Evolutionary conservation across 805 yeast species (phyloP), one percentile per base, ranked within the genome.

Genomic region (Saturnispora bothae): DNA sequence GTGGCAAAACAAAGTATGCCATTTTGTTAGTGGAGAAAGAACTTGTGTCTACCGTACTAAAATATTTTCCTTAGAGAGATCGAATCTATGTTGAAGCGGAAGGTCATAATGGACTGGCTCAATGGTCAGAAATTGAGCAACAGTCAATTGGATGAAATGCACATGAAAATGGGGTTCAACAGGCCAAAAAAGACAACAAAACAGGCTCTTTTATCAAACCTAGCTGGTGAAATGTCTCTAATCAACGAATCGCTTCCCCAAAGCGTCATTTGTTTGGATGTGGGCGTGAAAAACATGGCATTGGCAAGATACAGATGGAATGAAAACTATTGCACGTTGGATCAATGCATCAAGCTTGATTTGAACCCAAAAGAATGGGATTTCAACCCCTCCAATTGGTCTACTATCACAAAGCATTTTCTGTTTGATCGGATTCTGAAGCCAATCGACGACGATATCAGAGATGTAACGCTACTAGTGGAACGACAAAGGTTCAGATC

Each of bases 401-500:
- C 59, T 9, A 19, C 36, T 5, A 47, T 60, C 4, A 36, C 56
- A 38, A 10, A 31, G 49, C 27, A 43, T 48, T 13, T 52, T 43
- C 25, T 44, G 43, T 4, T 41, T 49, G 28, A 48, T 54, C 30
- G 25, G 46, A 43, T 38, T 19, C 12, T 37, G 16, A 29, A 27
- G 4, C 28, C 33, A 8, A 31, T 20, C 15, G 26, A 31, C 5
- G 28, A 28, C 5, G 26, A 23, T 6, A 17, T 21, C 0, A 69
- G 74, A 0, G 67, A 67, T 41, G 50, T 65, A 6, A 32, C 41
- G 3, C 61, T 72, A 3, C 48, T 76, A 9, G 56, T 77, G 3
- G 84, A 78, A 47, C 49, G 74, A 40, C 84, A 78, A 50, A 48
- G 83, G 28, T 60, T 68, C 29, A 60, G 83, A 35, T 63, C 73